phyloP scores from a whole-genome alignment of 2,329 filamentous ascomycete genomes.

The Rasamsonia emersonii region DNA sequence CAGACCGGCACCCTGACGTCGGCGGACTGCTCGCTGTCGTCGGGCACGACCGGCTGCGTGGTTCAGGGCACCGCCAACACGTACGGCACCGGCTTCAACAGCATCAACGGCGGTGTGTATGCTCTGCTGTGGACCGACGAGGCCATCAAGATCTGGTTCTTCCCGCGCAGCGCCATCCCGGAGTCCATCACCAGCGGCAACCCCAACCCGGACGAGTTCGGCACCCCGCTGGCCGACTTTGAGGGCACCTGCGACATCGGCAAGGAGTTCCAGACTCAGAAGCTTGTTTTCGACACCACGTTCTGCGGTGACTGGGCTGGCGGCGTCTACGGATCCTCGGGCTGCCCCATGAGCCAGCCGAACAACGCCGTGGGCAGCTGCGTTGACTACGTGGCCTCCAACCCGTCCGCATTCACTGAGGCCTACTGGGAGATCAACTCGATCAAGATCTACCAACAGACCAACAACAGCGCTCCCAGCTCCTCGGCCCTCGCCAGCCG shows the following conservation, averaged over 20 bases:
- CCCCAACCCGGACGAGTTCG: conserved; percentile 40
- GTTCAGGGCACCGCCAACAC: conserved; percentile 30
- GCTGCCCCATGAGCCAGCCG: conserved; percentile 50
- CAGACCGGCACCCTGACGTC: conserved; percentile 44
- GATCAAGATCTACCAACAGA: conserved; percentile 53
- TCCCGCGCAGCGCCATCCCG: conserved; percentile 37
- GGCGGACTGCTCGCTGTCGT: conserved; percentile 39
- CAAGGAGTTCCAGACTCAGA: conserved; percentile 31
- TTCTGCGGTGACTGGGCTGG: conserved; percentile 52
- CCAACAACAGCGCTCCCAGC: conserved; percentile 2
- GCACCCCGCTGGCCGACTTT: conserved; percentile 38
- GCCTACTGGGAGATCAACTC: conserved; percentile 73
- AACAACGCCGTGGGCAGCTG: conserved; percentile 57
- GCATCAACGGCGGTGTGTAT: conserved; percentile 40
- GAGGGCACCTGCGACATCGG: conserved; percentile 33
- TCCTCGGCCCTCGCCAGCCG: conserved; percentile 3
- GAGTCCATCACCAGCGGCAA: conserved; percentile 33
- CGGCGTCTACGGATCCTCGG: conserved; percentile 37
- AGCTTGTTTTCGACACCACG: conserved; percentile 43
- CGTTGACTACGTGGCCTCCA: conserved; percentile 60
- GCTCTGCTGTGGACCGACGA: conserved; percentile 40
- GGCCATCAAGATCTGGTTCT: conserved; percentile 46
- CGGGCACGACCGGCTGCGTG: conserved; percentile 31
- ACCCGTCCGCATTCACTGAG: conserved; percentile 61
- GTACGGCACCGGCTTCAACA: conserved; percentile 49